Evolutionary conservation across 352 stramenopile genomes (phyloP).

Genomic region (Phytophthora tentaculata): DNA sequence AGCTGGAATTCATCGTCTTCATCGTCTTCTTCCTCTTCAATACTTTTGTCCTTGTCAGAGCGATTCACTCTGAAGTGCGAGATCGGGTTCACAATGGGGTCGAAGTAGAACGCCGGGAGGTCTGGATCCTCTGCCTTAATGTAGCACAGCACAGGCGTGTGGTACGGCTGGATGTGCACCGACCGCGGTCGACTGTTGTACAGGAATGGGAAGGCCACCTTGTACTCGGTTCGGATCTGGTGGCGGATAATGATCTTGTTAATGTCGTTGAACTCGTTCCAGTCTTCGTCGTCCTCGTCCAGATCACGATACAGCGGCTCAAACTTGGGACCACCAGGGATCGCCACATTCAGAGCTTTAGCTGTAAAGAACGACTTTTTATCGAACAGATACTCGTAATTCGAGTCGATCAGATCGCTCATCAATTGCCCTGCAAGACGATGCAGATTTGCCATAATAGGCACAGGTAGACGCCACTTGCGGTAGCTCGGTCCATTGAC

Average conservation of each 20-base stretch:
- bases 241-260: conserved; percentile 99
- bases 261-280: conserved; percentile 99
- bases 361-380: conserved; percentile 99
- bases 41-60: conserved; percentile 47
- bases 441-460: conserved; percentile 98
- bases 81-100: conserved; percentile 98
- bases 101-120: conserved; percentile 97
- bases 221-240: conserved; percentile 99
- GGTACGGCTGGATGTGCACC: conserved; percentile 96
- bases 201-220: conserved; percentile 98
- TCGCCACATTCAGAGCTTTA: conserved; percentile 99
- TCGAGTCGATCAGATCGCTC: conserved; percentile 97
- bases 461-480: conserved; percentile 96
- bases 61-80: conserved; percentile 90
- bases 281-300: conserved; percentile 99
- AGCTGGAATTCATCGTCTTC: conserved; percentile 91
- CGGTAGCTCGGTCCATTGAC: conserved; percentile 98
- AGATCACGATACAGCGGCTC: conserved; percentile 99
- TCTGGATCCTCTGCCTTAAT: conserved; percentile 97
- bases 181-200: conserved; percentile 99
- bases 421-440: conserved; percentile 97
- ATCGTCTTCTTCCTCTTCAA: conserved; percentile 64
- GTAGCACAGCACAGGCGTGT: conserved; percentile 97
- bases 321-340: conserved; percentile 99
- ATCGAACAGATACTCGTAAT: conserved; percentile 94